These are phyloP conservation scores for Plasmodium vivax DNA, from an alignment of 169 alveolate genomes.

Conservation along the genomic window DNA sequence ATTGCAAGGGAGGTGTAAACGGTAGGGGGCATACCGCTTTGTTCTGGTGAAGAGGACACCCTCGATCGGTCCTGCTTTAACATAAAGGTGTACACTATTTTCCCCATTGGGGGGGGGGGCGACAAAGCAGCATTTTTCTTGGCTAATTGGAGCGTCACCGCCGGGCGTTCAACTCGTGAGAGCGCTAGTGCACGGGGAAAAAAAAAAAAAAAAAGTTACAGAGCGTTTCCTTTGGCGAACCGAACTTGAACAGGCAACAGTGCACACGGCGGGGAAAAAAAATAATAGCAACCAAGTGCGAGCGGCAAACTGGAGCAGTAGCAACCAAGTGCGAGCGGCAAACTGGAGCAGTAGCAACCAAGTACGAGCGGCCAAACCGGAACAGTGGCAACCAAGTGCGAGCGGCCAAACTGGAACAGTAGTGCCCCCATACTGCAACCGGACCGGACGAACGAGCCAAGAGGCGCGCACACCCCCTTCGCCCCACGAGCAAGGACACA, in stretches of 20 bases:
- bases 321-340: neutral
- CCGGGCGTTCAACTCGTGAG: neutral
- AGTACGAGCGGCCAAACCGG: neutral
- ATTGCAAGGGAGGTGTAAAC: neutral
- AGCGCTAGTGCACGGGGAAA: neutral
- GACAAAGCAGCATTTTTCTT: neutral
- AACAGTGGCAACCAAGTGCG: neutral
- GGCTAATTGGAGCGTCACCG: neutral
- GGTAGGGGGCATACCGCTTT: neutral
- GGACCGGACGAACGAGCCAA: neutral
- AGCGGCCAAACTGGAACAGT: neutral
- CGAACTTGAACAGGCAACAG: neutral
- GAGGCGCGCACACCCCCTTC: neutral
- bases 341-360: neutral
- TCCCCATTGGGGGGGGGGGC: neutral
- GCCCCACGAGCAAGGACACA: neutral
- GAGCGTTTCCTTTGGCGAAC: neutral
- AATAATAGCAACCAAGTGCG: neutral
- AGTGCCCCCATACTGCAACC: neutral
- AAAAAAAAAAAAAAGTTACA: neutral
- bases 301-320: neutral
- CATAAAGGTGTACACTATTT: neutral
- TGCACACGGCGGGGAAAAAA: neutral
- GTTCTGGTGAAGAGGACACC: neutral
- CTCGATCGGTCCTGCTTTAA: neutral